Base-by-base conservation (phyloP, 441 rosid genomes). In the Erodium trifolium region DNA sequence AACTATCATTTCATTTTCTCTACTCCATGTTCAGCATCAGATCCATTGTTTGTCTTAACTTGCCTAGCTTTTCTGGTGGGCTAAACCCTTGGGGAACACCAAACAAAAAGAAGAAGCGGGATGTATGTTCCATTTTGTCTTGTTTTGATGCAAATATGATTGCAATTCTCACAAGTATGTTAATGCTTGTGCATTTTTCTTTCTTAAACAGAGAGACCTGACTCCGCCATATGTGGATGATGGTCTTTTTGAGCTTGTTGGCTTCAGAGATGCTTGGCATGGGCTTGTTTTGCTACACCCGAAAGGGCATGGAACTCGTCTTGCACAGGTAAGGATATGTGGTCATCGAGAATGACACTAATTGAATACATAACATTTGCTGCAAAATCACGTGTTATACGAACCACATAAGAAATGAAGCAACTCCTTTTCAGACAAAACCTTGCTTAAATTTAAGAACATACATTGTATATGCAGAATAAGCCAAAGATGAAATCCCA, bases 61-160 rank as follows among this genome's bases (percentile, higher is more conserved):
- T 88, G 77, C 97, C 96, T 47, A 88, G 97, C 81, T 93, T 93
- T 78, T 93, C 97, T 71, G 99, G 99, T 63, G 97, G 97, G 67
- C 84, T 91, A 57, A 82, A 86, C 78, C 96, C 97, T 45, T 91
- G 97, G 97, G 97, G 97, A 34, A 85, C 78, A 45, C 96, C 96
- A 73, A 81, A 72, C 72, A 77, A 77, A 73, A 84, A 78, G 82
- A 93, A 86, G 74, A 73, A 31, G 49, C 79, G 67, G 0, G 84
- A 87, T 47, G 99, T 91, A n/a, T 66, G 89, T 78, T 64, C 51
- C 18, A 68, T 67, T 70, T 10, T 62, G 45, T 1, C 10, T n/a
- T 43, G 11, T 14, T 73, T 18, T 12, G n/a, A 17, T 10, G 34
- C 34, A 9, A 29, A 55, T 55, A 16, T 23, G 27, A 23, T 23